Percentiles rank a stretch among this genome's conserved stretches.
phyloP scores from a whole-genome alignment of 495 filamentous ascomycete genomes.

The Talaromyces stipitatus region DNA sequence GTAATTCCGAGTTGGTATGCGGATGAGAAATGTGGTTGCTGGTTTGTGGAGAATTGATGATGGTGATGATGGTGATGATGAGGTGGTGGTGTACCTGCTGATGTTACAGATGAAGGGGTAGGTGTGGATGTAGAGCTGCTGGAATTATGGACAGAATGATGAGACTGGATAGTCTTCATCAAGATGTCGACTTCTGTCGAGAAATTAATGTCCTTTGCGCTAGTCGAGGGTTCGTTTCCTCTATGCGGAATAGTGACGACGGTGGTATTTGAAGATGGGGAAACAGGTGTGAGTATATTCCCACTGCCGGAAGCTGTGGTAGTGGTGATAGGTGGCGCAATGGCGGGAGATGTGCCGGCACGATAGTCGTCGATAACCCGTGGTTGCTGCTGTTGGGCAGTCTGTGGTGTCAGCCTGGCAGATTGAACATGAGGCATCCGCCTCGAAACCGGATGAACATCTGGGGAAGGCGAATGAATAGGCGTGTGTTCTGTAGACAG shows the following conservation, averaged over 20 bases:
- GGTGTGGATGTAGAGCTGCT: not conserved
- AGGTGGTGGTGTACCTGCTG: slow-evolving; percentile 12
- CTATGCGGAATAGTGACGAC: slow-evolving; percentile 15
- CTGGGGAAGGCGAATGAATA: slow-evolving; percentile 1
- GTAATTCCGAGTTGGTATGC: not conserved
- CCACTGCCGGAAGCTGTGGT: slow-evolving; percentile 24
- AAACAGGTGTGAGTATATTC: slow-evolving; percentile 23
- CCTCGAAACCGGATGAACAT: not conserved
- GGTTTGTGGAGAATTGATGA: slow-evolving; percentile 5
- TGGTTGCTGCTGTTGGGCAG: slow-evolving; percentile 17
- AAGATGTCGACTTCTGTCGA: slow-evolving; percentile 81
- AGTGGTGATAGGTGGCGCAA: slow-evolving; percentile 11
- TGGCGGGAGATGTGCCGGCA: not conserved
- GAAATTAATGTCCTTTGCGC: slow-evolving; percentile 48
- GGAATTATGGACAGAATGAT: not conserved
- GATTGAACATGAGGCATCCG: not conserved
- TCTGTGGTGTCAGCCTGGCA: slow-evolving; percentile 12
- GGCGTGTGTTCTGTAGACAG: not conserved
- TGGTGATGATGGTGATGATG: slow-evolving; percentile 26
- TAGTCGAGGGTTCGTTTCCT: not conserved
- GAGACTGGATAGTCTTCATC: slow-evolving; percentile 80
- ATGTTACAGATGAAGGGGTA: not conserved
- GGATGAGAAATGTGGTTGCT: slow-evolving; percentile 15
- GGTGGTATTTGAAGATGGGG: slow-evolving; percentile 32
- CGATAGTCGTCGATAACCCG: not conserved